phyloP scores from a whole-genome alignment of 805 yeast species.

The Kazachstania taianensis region DNA sequence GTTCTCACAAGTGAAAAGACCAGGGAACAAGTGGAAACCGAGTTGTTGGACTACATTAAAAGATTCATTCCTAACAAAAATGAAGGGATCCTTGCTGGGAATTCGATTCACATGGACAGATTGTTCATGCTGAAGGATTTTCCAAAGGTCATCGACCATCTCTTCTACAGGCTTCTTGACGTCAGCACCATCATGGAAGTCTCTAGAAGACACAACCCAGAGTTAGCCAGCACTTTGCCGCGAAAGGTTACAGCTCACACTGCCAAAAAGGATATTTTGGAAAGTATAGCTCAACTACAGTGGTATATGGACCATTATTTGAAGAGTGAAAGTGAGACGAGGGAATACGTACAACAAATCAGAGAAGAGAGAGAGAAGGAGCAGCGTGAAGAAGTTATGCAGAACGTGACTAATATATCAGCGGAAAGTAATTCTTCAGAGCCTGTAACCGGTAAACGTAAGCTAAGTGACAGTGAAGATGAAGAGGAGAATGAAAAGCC shows the following conservation, averaged over 20 bases:
- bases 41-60: constrained; percentile 51
- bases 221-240: constrained; percentile 46
- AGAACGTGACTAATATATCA: neutral
- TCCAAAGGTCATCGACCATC: constrained; percentile 54
- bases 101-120: constrained; percentile 85
- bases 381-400: neutral
- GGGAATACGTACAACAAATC: constrained; percentile 6
- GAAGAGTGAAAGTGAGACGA: constrained; percentile 13
- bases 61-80: constrained; percentile 42
- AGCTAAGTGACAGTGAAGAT: neutral
- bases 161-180: constrained; percentile 76
- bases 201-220: constrained; percentile 66
- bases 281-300: constrained; percentile 72
- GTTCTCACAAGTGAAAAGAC: constrained; percentile 49
- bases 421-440: neutral
- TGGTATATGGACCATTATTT: constrained; percentile 69
- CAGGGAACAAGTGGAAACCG: constrained; percentile 50
- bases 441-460: constrained; percentile 2
- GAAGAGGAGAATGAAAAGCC: constrained; percentile 3
- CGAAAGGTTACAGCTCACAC: constrained; percentile 67
- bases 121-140: constrained; percentile 75
- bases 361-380: neutral
- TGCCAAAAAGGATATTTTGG: constrained; percentile 79
- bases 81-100: constrained; percentile 77
- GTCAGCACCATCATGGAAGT: constrained; percentile 82